These are phyloP conservation scores for Capronia epimyces DNA, from an alignment of 2,329 filamentous ascomycete species.

Conservation along the genomic window DNA sequence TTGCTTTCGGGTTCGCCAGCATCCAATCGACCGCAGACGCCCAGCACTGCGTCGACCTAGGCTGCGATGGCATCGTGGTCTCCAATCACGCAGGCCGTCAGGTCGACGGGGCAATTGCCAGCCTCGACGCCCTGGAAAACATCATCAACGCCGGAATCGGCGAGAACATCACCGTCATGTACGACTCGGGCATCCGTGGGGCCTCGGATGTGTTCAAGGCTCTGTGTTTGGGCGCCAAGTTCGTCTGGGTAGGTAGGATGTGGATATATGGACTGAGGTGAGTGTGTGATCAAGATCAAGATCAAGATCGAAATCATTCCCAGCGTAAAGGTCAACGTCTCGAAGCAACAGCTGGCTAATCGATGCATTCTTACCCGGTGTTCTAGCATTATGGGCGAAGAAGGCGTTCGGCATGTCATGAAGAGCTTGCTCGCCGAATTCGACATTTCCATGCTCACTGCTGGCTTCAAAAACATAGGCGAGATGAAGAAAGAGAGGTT, in stretches of 20 bases:
- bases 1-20: no score
- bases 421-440: slow-evolving; percentile 57
- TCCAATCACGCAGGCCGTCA: slow-evolving; percentile 67
- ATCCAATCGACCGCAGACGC: slow-evolving; percentile 65
- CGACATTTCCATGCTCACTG: slow-evolving; percentile 58
- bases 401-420: slow-evolving; percentile 58
- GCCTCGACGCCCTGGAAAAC: slow-evolving; percentile 55
- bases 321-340: no score
- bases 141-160: slow-evolving; percentile 50
- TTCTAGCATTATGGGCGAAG: slow-evolving; percentile 52
- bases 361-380: neutral
- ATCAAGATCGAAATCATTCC: neutral
- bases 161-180: slow-evolving; percentile 52
- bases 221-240: slow-evolving; percentile 56
- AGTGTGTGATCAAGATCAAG: no score
- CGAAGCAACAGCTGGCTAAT: no score
- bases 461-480: slow-evolving; percentile 49
- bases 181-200: slow-evolving; percentile 54
- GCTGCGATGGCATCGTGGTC: slow-evolving; percentile 62
- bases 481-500: slow-evolving; percentile 44
- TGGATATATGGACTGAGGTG: slow-evolving; percentile 53
- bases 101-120: slow-evolving; percentile 56
- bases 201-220: slow-evolving; percentile 58
- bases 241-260: slow-evolving; percentile 57
- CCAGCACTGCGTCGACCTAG: slow-evolving; percentile 52